These are phyloP conservation scores for Pyrenophora seminiperda DNA, from an alignment of 2,329 filamentous ascomycete species.

Conservation along the genomic window DNA sequence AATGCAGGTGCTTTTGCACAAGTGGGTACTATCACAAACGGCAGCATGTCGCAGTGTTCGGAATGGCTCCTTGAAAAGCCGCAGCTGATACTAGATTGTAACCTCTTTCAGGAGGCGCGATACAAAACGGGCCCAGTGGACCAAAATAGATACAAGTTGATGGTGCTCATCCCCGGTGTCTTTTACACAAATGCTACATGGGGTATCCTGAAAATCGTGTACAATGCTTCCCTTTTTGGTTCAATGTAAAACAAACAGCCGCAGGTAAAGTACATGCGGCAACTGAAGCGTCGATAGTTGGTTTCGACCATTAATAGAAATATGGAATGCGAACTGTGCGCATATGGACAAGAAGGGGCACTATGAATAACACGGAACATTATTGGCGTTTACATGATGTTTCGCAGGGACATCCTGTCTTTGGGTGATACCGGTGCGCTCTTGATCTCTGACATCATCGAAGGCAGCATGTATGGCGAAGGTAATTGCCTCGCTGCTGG, in stretches of 20 bases:
- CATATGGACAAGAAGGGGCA: constrained; percentile 30
- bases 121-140: constrained; percentile 1
- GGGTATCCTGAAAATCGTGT: constrained; percentile 24
- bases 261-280: constrained; percentile 13
- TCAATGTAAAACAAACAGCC: constrained; percentile 13
- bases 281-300: constrained; percentile 16
- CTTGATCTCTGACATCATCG: constrained; percentile 26
- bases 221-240: constrained; percentile 16
- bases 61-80: background rate
- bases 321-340: constrained; percentile 18
- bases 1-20: constrained; percentile 15
- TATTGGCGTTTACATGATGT: constrained; percentile 39
- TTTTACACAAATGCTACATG: constrained; percentile 15
- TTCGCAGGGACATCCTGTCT: constrained; percentile 42
- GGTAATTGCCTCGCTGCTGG: constrained; percentile 41
- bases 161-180: background rate
- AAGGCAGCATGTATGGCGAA: constrained; percentile 34
- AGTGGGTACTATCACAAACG: constrained; percentile 18
- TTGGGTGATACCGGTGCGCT: constrained; percentile 44
- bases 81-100: constrained; percentile 9
- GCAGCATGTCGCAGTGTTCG: constrained; percentile 13
- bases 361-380: constrained; percentile 29
- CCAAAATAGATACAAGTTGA: constrained; percentile 7
- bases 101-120: constrained; percentile 10
- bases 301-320: constrained; percentile 24